Base-by-base conservation (phyloP, 148 eudicot species). In the Rhododendron vialii region DNA sequence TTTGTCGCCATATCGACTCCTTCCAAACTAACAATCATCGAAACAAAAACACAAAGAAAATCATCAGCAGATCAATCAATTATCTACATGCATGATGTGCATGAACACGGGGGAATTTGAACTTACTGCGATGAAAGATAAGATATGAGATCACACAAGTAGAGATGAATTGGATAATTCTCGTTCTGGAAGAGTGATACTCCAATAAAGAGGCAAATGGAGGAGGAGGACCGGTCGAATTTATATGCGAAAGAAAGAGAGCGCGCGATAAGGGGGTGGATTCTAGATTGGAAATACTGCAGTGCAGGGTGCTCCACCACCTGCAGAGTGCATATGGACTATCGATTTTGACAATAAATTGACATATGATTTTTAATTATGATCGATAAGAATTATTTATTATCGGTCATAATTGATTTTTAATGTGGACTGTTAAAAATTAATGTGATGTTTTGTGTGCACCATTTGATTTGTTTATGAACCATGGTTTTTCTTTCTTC, bases 1-100 rank as follows among this genome's bases (percentile, higher is more conserved):
- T 94, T 96, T 7, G 94, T 91, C 90, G 93, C 95, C 95, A 93
- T 93, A 85, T 3, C 86, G 75, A 41, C n/a, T 63, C 74, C 86
- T 50, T 17, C 15, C 73, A 2, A n/a, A 63, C 7, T 57, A 57
- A 57, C 0, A 65, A 65, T 65, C 73, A 65, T n/a, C 33, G n/a
- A 65, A 24, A 24, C 20, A 35, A 53, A 7, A 9, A 84, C 1
- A 51, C 51, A 51, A 14, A 41, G 45, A 41, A 13, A n/a, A 38
- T 38, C 10, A 57, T 59, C 57, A 43, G 63, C 53, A 41, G 45
- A 78, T 78, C 55, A 61, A 84, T 35, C 48, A 63, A 2, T 15
- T 2, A 2, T 12, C 26, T 28, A n/a, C 24, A 50, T 15, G 9
- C 11, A 11, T 7, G 28, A 1, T 18, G 38, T 20, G 28, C 10